phyloP scores from a whole-genome alignment of 306 rosid species.

The Dalbergia oliveri region DNA sequence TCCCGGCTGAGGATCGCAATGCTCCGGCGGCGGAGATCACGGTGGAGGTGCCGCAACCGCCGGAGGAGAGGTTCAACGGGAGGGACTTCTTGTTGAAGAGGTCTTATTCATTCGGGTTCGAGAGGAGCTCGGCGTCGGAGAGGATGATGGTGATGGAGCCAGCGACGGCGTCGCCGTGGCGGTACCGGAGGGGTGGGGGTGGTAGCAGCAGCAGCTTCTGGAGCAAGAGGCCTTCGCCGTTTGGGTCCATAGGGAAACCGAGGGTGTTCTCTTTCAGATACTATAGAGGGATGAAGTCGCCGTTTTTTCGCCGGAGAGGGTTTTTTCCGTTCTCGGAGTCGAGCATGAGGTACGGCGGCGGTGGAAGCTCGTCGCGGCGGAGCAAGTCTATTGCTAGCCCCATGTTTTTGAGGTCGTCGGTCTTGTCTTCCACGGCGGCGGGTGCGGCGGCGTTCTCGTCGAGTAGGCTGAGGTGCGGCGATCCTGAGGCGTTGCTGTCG shows the following conservation, averaged over 20 bases:
- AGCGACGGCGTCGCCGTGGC: slow-evolving; percentile 81
- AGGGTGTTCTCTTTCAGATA: slow-evolving; percentile 83
- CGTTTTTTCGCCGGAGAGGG: slow-evolving; percentile 82
- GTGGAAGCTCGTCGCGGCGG: slow-evolving; percentile 76
- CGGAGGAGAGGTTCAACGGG: slow-evolving; percentile 43
- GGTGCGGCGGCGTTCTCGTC: slow-evolving; percentile 74
- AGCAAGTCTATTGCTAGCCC: slow-evolving; percentile 93
- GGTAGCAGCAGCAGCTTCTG: slow-evolving; percentile 64
- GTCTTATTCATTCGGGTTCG: slow-evolving; percentile 91
- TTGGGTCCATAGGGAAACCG: slow-evolving; percentile 75
- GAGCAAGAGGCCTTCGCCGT: slow-evolving; percentile 87
- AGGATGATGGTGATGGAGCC: slow-evolving; percentile 84
- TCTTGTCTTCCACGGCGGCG: background rate
- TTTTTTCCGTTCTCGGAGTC: slow-evolving; percentile 88
- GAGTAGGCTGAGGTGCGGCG: slow-evolving; percentile 89
- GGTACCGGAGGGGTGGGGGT: slow-evolving; percentile 80
- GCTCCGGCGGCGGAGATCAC: slow-evolving; percentile 64
- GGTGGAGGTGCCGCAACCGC: background rate
- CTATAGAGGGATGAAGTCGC: slow-evolving; percentile 90
- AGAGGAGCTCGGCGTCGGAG: slow-evolving; percentile 74
- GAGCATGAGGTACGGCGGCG: slow-evolving; percentile 76
- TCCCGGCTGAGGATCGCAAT: background rate
- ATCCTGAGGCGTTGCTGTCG: slow-evolving; percentile 92
- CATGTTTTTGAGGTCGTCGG: slow-evolving; percentile 80
- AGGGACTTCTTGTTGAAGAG: slow-evolving; percentile 80